Evolutionary conservation across 2,329 filamentous ascomycete species (phyloP).

Genomic region (Bipolaris cookei): DNA sequence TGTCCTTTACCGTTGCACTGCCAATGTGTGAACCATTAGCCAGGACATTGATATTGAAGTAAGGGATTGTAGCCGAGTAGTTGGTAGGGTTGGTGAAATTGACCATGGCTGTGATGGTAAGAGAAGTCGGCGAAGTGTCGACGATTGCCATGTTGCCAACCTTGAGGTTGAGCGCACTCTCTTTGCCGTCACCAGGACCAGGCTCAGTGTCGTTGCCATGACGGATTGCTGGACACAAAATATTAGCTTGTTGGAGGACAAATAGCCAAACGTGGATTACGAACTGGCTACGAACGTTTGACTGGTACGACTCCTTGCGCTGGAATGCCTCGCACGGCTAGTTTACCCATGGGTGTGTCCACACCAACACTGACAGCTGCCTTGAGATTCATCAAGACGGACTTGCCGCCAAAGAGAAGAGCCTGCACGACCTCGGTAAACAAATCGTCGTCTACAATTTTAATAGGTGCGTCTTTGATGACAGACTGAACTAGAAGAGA

Average conservation of each 20-base stretch:
- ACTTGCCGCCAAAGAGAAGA: conserved; percentile 74
- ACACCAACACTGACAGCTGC: conserved; percentile 85
- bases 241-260: conserved; percentile 40
- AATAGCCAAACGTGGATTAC: conserved; percentile 37
- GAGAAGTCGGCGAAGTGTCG: conserved; percentile 72
- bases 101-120: conserved; percentile 73
- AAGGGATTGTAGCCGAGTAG: conserved; percentile 84
- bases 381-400: conserved; percentile 74
- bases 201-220: conserved; percentile 55
- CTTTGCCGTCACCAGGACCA: conserved; percentile 50
- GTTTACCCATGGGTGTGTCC: conserved; percentile 78
- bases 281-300: conserved; percentile 82
- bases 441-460: conserved; percentile 79
- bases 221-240: conserved; percentile 44
- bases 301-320: conserved; percentile 83
- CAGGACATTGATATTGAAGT: conserved; percentile 75
- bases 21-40: conserved; percentile 77
- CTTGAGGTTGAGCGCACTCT: conserved; percentile 64
- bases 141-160: conserved; percentile 74
- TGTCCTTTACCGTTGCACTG: conserved; percentile 70
- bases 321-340: conserved; percentile 83
- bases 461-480: conserved; percentile 79
- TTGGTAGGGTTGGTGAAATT: conserved; percentile 91
- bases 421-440: conserved; percentile 82
- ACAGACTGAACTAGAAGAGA: conserved; percentile 75